Evolutionary conservation across 176 grass and related monocot genomes (phyloP).

Genomic region (Echinochloa phyllopogon): DNA sequence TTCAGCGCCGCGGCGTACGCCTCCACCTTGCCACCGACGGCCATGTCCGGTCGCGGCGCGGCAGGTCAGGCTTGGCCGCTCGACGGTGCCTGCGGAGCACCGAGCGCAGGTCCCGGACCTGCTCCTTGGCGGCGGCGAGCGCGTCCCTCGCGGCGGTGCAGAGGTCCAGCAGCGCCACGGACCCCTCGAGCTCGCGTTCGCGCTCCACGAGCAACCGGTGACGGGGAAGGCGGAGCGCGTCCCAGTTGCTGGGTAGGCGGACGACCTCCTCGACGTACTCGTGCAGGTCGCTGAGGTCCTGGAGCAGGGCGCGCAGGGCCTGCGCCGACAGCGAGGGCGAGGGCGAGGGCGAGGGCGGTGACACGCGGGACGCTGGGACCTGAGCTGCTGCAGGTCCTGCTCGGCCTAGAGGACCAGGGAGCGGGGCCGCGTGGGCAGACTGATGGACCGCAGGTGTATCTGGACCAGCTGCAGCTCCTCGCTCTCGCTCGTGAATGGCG

Average conservation of each 20-base stretch:
- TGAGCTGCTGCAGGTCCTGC: constrained; percentile 3
- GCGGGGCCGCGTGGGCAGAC: constrained; percentile 27
- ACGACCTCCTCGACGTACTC: constrained; percentile 21
- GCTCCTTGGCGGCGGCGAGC: constrained; percentile 20
- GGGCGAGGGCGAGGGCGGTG: background rate
- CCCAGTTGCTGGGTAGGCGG: constrained; percentile 19
- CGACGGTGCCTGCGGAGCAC: background rate
- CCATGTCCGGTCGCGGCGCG: no score
- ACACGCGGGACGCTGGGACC: background rate
- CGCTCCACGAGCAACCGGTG: background rate
- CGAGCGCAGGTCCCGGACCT: background rate
- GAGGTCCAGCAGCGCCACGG: constrained; percentile 19
- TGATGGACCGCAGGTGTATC: constrained; percentile 36
- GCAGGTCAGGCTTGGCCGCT: background rate
- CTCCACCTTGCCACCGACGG: background rate
- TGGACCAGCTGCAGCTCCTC: no score
- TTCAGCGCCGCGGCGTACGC: background rate
- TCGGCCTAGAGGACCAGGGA: constrained; percentile 20
- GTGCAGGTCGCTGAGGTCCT: constrained; percentile 29
- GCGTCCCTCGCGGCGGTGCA: constrained; percentile 2
- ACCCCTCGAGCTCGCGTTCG: constrained; percentile 22
- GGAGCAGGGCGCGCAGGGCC: background rate
- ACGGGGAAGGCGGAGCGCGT: constrained; percentile 18
- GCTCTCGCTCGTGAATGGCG: no score
- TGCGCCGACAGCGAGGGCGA: background rate